These are phyloP conservation scores for Rhizophagus prolifer DNA, from an alignment of 192 early-diverging fungal genomes.

Conservation along the genomic window DNA sequence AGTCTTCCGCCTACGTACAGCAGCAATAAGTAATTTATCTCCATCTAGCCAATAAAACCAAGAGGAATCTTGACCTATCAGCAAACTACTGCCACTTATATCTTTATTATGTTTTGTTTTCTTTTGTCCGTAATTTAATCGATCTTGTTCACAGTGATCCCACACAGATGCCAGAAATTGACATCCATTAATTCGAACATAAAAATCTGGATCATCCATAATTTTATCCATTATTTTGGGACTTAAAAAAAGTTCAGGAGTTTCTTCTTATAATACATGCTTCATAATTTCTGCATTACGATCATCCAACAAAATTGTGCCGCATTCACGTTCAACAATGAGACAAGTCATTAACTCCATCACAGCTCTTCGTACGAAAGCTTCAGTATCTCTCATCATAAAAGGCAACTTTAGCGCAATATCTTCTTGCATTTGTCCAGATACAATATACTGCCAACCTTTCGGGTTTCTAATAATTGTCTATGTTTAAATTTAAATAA, in stretches of 20 bases:
- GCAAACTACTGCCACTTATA: not conserved
- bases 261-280: constrained; percentile 27
- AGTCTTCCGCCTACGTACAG: constrained; percentile 37
- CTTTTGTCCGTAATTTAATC: constrained; percentile 34
- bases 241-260: too few relatives aligned
- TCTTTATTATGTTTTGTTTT: constrained; percentile 23
- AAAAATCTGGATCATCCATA: constrained; percentile 52
- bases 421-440: constrained; percentile 34
- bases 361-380: constrained; percentile 52
- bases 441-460: constrained; percentile 53
- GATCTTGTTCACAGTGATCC: constrained; percentile 39
- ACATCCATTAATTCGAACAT: constrained; percentile 49
- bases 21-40: constrained; percentile 42
- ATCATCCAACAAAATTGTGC: constrained; percentile 43
- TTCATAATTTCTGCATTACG: constrained; percentile 33
- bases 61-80: constrained; percentile 28
- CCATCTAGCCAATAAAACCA: constrained; percentile 50
- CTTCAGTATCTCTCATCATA: constrained; percentile 50
- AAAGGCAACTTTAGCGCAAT: constrained; percentile 41
- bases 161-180: constrained; percentile 50
- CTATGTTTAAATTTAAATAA: constrained; percentile 15
- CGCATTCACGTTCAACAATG: constrained; percentile 46
- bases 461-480: constrained; percentile 41
- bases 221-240: constrained; percentile 40
- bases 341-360: constrained; percentile 53